Evolutionary conservation across 768 basidiomycete species (phyloP), one percentile per base, ranked within the genome.

Genomic region (Pleurotus tuoliensis): DNA sequence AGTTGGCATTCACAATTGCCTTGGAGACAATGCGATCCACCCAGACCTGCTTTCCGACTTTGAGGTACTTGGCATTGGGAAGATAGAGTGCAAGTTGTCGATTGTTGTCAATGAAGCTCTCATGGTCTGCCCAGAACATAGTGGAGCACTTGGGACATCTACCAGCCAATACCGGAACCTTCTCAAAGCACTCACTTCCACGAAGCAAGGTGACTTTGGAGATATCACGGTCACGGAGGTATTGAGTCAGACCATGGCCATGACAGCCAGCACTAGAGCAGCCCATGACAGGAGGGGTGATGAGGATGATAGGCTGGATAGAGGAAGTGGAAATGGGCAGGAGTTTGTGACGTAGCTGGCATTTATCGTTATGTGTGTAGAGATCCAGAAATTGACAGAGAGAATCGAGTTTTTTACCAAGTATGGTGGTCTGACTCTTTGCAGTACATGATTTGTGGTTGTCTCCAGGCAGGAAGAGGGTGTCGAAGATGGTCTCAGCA

Each of bases 101-200:
- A n/a, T 16, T 27, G 16, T 30, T 12, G 22, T 46, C 39, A 34
- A 18, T 43, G 18, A 57, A 27, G 18, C 43, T 16, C 44, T 65
- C 62, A 63, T 65, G 62, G 57, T 65, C 61, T 46, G 62, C 60
- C 56, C 54, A 57, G 47, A 62, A 63, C 30, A 58, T 46, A 5
- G 57, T 57, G 13, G 58, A 38, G 39, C 64, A 65, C 34, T 24
- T 38, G 41, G 27, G 15, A 54, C 60, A 62, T 60, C 60, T 47
- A 41, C 56, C 63, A 45, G 57, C 55, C 9, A 62, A 48, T 18
- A 62, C 62, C 22, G 56, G 49, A 27, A 58, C 54, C 55, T 62
- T 40, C 18, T 38, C 6, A 50, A 51, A 50, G 40, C 43, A 18
- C 13, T 25, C 47, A 34, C 37, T 45, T 18, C 48, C 61, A 58